A percentile compares a stretch with the other conserved stretches of the same genome.
phyloP scores from a whole-genome alignment of 164 flowering plant genomes.

The Dillenia suffruticosa region DNA sequence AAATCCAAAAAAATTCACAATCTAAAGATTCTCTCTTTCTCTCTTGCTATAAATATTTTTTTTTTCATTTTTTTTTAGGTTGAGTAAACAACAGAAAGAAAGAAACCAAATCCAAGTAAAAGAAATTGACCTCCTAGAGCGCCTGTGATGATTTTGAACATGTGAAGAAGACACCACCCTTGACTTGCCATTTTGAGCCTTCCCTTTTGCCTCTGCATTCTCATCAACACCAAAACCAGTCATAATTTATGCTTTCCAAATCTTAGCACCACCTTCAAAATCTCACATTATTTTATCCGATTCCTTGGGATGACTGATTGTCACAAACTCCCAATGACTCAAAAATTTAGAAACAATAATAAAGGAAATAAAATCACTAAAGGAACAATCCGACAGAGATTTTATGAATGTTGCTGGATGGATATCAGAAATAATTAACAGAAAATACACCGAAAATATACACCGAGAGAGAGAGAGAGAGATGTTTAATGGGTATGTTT shows the following conservation, averaged over 20 bases:
- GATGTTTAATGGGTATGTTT: conserved; percentile 8
- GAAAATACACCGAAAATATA: background rate
- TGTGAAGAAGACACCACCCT: conserved; percentile 6
- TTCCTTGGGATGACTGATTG: too few relatives aligned
- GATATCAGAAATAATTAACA: conserved; percentile 1
- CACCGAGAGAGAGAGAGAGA: conserved; percentile 2
- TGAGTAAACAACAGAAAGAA: background rate
- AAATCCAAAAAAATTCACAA: too few relatives aligned
- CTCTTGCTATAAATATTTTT: too few relatives aligned
- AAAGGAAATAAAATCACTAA: background rate
- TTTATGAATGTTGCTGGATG: conserved; percentile 1
- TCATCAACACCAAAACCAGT: conserved; percentile 22
- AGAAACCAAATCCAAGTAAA: background rate
- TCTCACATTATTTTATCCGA: conserved; percentile 4
- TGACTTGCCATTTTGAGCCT: conserved; percentile 19
- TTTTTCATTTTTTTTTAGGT: too few relatives aligned
- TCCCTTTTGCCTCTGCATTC: conserved; percentile 15
- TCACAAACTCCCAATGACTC: too few relatives aligned
- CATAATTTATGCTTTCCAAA: conserved; percentile 20
- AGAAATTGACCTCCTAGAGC: conserved; percentile 56
- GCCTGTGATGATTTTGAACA: conserved; percentile 44
- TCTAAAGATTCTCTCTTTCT: too few relatives aligned
- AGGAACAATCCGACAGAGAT: background rate
- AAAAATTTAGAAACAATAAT: background rate
- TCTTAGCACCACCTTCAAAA: conserved; percentile 3